These are phyloP conservation scores for Ophiostoma sp. DNA, from an alignment of 2,329 filamentous ascomycete species.

Conservation along the genomic window DNA sequence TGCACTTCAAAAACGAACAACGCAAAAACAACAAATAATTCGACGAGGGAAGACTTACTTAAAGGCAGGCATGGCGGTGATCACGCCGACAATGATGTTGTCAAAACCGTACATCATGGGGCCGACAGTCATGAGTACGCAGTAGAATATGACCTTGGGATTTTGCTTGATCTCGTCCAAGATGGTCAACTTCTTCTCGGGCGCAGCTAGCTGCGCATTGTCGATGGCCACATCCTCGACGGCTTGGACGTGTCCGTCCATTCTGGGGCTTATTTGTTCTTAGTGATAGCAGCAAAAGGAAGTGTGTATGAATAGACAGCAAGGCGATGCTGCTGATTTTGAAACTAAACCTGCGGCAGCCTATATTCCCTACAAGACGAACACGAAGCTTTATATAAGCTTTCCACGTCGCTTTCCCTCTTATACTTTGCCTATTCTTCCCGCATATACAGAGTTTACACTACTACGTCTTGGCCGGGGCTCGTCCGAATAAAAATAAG, in stretches of 20 bases:
- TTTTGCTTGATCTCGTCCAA: background rate
- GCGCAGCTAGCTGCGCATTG: background rate
- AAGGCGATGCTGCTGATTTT: background rate
- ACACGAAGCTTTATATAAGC: background rate
- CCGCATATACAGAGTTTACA: no score
- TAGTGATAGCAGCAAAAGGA: background rate
- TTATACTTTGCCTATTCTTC: background rate
- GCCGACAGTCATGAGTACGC: background rate
- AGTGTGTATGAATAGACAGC: background rate
- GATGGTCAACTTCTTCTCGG: background rate
- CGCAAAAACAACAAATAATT: no score
- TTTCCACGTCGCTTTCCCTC: no score
- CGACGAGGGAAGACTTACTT: background rate
- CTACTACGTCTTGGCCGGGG: background rate
- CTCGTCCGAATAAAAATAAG: background rate
- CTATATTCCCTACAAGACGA: background rate
- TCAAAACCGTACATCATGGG: background rate
- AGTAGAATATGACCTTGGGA: background rate
- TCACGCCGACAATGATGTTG: background rate
- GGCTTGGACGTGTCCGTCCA: background rate
- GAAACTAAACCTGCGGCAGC: no score
- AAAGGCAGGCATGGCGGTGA: background rate
- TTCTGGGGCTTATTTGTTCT: background rate
- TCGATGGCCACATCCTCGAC: background rate
- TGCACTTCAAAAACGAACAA: background rate